Evolutionary conservation across 2,329 filamentous ascomycete species (phyloP).

Genomic region (Bimuria novae-zelandiae): DNA sequence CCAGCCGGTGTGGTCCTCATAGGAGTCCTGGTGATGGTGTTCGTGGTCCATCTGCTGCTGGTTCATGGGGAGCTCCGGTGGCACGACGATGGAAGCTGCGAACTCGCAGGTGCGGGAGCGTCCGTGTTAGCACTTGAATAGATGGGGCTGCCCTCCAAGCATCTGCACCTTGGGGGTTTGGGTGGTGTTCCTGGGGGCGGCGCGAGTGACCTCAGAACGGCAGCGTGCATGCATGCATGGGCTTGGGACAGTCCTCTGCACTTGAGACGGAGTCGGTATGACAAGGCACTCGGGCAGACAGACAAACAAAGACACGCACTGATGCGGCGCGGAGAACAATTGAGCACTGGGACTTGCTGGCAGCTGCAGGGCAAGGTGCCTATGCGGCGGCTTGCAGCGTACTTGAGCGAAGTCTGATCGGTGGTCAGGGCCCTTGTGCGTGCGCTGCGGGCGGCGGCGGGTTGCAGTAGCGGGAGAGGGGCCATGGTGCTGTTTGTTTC

Average conservation of each 20-base stretch:
- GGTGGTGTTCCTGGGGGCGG: conserved; percentile 35
- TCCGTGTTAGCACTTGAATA: conserved; percentile 35
- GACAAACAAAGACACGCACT: conserved; percentile 15
- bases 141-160: conserved; percentile 31
- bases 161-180: conserved; percentile 34
- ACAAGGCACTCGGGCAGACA: conserved; percentile 23
- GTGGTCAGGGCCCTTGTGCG: conserved; percentile 39
- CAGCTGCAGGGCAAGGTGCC: conserved; percentile 38
- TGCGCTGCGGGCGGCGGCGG: conserved; percentile 42
- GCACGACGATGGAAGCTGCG: conserved; percentile 22
- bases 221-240: conserved; percentile 48
- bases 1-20: conserved; percentile 44
- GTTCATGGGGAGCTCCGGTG: conserved; percentile 41
- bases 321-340: conserved; percentile 21
- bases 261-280: conserved; percentile 1
- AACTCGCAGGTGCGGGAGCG: conserved; percentile 32
- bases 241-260: conserved; percentile 28
- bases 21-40: conserved; percentile 39
- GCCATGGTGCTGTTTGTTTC: conserved; percentile 33
- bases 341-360: conserved; percentile 10
- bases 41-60: conserved; percentile 49
- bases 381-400: conserved; percentile 40
- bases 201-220: conserved; percentile 38
- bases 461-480: conserved; percentile 25
- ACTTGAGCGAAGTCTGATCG: conserved; percentile 36